Evolutionary conservation across 1,139 yeast species (phyloP), one percentile per base, ranked within the genome.

Genomic region (Protomyces inundatus): DNA sequence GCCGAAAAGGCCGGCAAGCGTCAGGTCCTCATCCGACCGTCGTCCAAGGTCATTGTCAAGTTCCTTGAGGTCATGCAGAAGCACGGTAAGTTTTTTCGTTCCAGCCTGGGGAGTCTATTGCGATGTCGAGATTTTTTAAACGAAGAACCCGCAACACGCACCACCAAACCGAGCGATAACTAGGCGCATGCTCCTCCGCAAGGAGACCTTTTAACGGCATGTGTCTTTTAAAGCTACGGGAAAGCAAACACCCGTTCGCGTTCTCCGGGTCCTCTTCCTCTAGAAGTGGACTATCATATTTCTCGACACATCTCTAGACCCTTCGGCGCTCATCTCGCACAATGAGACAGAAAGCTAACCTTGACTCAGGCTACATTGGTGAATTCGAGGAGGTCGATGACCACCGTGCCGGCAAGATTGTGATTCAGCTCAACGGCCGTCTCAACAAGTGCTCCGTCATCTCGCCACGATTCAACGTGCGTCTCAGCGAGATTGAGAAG

Each of bases 1-100:
- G 98, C 98, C 80, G 98, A 93, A 84, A 93, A 91, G 82, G 86
- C 97, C 79, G 98, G 98, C 81, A 93, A 93, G 84, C 89, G 98
- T 83, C 98, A 93, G 84, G 98, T 93, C 73, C 82, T 93, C 79
- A 85, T 93, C 80, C 90, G 98, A 86, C 98, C 98, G 72, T 91
- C 98, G 65, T 93, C 98, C 77, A 93, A 93, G 85, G 98, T 93
- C 74, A 90, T 93, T 80, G 83, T 93, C 84, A 93, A 90, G 82
- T 93, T 91, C 81, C 84, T 93, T 80, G 85, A 90, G 76, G 98
- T 93, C 73, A 91, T 93, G 89, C 98, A 93, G 84, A 90, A 86
- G 84, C 98, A 93, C 80, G 97, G 83, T 81, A 78, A 73, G 85
- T 82, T 68, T 62, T 48, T 6, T 12, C 14, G 10, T 14, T 23